phyloP scores from a whole-genome alignment of 2,329 filamentous ascomycete genomes.

The Colletotrichum scovillei region DNA sequence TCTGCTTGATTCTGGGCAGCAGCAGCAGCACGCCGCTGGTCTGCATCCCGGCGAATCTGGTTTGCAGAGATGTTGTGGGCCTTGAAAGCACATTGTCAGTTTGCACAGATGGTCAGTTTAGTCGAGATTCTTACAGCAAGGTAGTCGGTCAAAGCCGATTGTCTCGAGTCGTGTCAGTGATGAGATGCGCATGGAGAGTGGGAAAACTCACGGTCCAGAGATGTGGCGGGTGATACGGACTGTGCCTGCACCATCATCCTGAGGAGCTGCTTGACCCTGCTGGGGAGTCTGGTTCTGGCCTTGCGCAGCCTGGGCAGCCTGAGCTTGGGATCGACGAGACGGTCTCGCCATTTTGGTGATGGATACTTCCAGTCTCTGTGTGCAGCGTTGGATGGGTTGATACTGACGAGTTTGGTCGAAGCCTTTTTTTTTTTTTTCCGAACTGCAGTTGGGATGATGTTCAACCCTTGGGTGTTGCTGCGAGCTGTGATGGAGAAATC shows the following conservation, averaged over 20 bases:
- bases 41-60: conserved; percentile 63
- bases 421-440: not conserved
- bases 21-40: conserved; percentile 52
- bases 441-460: not conserved
- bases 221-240: conserved; percentile 21
- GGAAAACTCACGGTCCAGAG: conserved; percentile 28
- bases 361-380: not conserved
- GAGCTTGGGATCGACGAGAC: conserved; percentile 14
- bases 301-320: conserved; percentile 1
- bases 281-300: not conserved
- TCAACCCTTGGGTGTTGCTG: not conserved
- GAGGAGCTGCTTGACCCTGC: conserved; percentile 18
- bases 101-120: not conserved
- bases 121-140: conserved; percentile 53
- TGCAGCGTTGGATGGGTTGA: not conserved
- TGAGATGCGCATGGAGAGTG: not conserved
- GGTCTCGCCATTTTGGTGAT: not conserved
- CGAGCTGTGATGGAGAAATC: not conserved
- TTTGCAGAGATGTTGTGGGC: conserved; percentile 78
- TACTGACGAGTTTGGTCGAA: not conserved
- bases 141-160: conserved; percentile 66
- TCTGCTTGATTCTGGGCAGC: conserved; percentile 40
- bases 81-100: conserved; percentile 47
- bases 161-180: conserved; percentile 42
- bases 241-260: not conserved